Evolutionary conservation across 495 filamentous ascomycete species (phyloP).

Genomic region (Penicillium diatomitis): DNA sequence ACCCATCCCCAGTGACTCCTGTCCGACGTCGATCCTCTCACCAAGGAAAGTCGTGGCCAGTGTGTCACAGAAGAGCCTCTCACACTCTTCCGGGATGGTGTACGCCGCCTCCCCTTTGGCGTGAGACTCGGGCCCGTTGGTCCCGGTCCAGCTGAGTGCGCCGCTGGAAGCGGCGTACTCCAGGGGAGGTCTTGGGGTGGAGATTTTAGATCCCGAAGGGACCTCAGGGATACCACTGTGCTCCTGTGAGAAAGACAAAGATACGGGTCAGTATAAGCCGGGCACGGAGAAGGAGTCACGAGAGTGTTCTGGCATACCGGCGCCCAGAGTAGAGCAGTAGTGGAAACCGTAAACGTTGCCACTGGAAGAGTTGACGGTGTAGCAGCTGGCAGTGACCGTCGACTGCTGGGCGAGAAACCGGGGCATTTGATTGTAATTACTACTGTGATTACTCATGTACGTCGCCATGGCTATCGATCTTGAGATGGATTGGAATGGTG

Average conservation of each 20-base stretch:
- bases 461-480: constrained; percentile 36
- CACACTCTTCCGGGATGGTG: constrained; percentile 97
- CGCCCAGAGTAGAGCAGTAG: constrained; percentile 83
- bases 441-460: constrained; percentile 57
- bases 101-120: constrained; percentile 85
- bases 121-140: constrained; percentile 42
- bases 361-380: constrained; percentile 49
- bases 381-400: constrained; percentile 80
- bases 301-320: constrained; percentile 41
- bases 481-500: neutral
- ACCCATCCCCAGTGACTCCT: constrained; percentile 73
- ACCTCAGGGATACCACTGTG: constrained; percentile 98
- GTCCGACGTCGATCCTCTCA: constrained; percentile 65
- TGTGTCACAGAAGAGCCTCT: constrained; percentile 98
- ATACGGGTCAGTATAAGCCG: constrained; percentile 1
- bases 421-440: constrained; percentile 62
- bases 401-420: constrained; percentile 36
- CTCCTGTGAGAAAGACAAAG: constrained; percentile 43
- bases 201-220: constrained; percentile 67
- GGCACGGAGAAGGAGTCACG: neutral
- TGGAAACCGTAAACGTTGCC: constrained; percentile 70
- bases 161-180: constrained; percentile 54
- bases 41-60: constrained; percentile 87
- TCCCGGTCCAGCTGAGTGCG: constrained; percentile 37
- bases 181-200: constrained; percentile 75